These are phyloP conservation scores for Fusarium protoensiforme DNA, from an alignment of 2,329 filamentous ascomycete species.

Conservation along the genomic window DNA sequence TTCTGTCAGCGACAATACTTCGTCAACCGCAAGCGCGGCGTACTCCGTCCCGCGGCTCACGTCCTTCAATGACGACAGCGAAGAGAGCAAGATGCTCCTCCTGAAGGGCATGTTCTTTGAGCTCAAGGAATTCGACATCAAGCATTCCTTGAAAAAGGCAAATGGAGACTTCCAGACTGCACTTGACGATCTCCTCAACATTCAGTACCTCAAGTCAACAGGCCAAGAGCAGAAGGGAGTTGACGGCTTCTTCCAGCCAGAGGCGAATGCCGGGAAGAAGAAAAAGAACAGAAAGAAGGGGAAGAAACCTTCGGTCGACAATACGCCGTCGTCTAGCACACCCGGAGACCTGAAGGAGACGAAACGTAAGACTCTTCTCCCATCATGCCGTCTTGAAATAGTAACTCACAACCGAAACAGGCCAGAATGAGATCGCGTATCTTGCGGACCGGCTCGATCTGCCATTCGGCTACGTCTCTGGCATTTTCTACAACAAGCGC, in stretches of 20 bases:
- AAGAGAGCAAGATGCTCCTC: slow-evolving; percentile 70
- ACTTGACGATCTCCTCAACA: slow-evolving; percentile 83
- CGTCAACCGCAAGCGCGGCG: slow-evolving; percentile 34
- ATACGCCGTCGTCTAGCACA: slow-evolving; percentile 23
- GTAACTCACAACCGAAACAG: slow-evolving; percentile 30
- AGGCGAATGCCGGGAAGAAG: slow-evolving; percentile 55
- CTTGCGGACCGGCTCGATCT: slow-evolving; percentile 57
- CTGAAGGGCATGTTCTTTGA: slow-evolving; percentile 79
- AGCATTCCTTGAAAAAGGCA: slow-evolving; percentile 73
- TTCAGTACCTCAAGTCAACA: slow-evolving; percentile 79
- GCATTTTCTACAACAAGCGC: slow-evolving; percentile 52
- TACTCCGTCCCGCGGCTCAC: slow-evolving; percentile 45
- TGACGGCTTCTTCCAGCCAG: slow-evolving; percentile 79
- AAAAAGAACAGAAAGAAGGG: slow-evolving; percentile 52
- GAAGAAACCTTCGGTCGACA: slow-evolving; percentile 29
- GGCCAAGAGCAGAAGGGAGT: slow-evolving; percentile 76
- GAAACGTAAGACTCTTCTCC: slow-evolving; percentile 40
- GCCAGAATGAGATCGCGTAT: slow-evolving; percentile 55
- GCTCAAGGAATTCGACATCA: slow-evolving; percentile 73
- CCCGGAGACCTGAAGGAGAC: slow-evolving; percentile 40
- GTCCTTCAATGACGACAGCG: slow-evolving; percentile 55
- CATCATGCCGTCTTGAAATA: neutral
- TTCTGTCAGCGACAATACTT: slow-evolving; percentile 39
- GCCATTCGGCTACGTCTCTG: slow-evolving; percentile 53
- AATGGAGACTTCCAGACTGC: slow-evolving; percentile 74